Percentiles rank a stretch among this genome's conserved stretches.
Evolutionary conservation across 2,329 filamentous ascomycete species (phyloP).

Genomic region (Akanthomyces muscarius): DNA sequence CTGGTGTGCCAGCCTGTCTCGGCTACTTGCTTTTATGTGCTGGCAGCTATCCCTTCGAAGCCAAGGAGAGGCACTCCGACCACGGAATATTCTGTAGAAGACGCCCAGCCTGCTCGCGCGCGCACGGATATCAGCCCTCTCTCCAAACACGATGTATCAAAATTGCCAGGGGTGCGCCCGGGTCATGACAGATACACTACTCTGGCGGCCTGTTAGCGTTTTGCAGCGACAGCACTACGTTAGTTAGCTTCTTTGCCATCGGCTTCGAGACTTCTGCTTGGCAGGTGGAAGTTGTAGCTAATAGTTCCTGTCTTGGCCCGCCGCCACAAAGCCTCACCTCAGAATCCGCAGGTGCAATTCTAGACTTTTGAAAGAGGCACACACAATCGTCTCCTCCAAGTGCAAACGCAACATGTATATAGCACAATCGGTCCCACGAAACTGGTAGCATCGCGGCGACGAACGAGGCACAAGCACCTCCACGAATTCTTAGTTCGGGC

Average conservation of each 20-base stretch:
- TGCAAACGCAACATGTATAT: too few relatives aligned
- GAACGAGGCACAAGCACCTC: not conserved
- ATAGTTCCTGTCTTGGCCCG: not conserved
- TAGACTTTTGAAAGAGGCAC: not conserved
- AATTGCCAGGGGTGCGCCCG: not conserved
- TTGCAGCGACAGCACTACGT: not conserved
- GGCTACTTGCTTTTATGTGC: not conserved
- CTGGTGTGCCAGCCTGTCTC: not conserved
- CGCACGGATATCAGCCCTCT: slow-evolving; percentile 8
- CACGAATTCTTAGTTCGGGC: not conserved
- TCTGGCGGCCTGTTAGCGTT: not conserved
- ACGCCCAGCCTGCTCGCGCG: too few relatives aligned
- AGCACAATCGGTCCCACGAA: too few relatives aligned
- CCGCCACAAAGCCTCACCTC: not conserved
- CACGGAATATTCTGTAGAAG: not conserved
- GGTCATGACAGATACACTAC: not conserved
- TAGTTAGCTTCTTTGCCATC: too few relatives aligned
- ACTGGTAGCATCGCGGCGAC: not conserved
- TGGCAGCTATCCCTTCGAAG: not conserved
- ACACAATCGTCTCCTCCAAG: not conserved
- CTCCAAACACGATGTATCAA: not conserved
- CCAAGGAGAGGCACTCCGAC: not conserved
- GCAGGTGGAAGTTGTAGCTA: not conserved
- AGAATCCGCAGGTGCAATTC: not conserved
- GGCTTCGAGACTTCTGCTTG: not conserved